Percentiles rank a stretch among this genome's conserved stretches.
These are phyloP conservation scores for Fusarium napiforme DNA, from an alignment of 2,329 filamentous ascomycete genomes.

Conservation along the genomic window DNA sequence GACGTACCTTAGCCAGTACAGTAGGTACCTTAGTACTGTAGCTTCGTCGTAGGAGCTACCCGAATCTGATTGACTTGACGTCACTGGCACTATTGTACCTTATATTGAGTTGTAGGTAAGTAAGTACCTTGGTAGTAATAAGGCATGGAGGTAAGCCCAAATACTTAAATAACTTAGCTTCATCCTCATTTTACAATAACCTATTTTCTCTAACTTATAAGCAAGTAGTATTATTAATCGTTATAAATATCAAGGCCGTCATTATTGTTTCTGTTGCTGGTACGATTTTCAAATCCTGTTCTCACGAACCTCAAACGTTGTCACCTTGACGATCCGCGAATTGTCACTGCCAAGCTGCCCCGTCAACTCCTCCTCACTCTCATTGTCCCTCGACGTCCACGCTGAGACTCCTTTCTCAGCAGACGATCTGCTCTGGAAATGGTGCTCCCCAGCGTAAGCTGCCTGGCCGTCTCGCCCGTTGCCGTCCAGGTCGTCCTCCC, in stretches of 20 bases:
- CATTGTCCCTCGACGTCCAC: conserved; percentile 31
- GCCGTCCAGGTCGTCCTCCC: conserved; percentile 37
- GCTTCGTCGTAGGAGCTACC: background rate
- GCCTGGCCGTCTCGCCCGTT: conserved; percentile 33
- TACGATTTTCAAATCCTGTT: conserved; percentile 28
- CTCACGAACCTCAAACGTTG: conserved; percentile 32
- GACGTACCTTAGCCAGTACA: background rate
- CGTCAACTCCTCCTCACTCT: conserved; percentile 39
- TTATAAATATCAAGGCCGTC: conserved; percentile 26
- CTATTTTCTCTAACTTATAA: background rate
- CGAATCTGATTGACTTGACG: conserved; percentile 19
- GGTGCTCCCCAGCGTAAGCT: conserved; percentile 32
- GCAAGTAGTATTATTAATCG: background rate
- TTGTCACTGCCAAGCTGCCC: conserved; percentile 8
- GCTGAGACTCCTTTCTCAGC: conserved; percentile 26
- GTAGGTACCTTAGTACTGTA: background rate
- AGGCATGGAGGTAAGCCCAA: background rate
- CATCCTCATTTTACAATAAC: background rate
- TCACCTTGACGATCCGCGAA: conserved; percentile 30
- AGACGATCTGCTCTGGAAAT: conserved; percentile 21
- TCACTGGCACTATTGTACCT: conserved; percentile 16
- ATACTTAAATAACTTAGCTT: conserved; percentile 7
- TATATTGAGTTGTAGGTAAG: background rate
- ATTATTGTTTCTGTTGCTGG: conserved; percentile 9
- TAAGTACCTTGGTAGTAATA: background rate